These are phyloP conservation scores for Trifolium pratense DNA, from an alignment of 306 rosid genomes.

Conservation along the genomic window DNA sequence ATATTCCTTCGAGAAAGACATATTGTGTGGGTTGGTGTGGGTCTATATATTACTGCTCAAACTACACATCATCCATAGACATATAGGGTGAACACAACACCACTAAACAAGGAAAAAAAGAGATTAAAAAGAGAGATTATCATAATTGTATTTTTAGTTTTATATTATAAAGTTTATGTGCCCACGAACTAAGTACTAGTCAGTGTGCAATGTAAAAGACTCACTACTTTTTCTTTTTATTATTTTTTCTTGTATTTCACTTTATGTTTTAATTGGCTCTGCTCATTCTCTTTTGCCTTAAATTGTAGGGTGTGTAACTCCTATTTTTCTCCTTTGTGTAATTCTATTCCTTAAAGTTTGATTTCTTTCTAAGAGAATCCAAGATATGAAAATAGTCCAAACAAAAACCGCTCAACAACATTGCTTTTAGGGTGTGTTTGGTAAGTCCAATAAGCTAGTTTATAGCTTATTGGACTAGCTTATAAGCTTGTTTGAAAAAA, in stretches of 20 bases:
- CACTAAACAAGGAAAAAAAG: not conserved
- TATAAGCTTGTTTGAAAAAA: too few species aligned
- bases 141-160: not conserved
- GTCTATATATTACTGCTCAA: constrained; percentile 48
- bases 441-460: too few species aligned
- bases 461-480: too few species aligned
- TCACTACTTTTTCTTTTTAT: constrained; percentile 50
- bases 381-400: constrained; percentile 58
- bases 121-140: not conserved
- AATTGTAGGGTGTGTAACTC: constrained; percentile 32
- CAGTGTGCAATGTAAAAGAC: constrained; percentile 63
- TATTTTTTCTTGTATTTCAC: constrained; percentile 44
- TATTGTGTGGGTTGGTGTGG: constrained; percentile 35
- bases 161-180: constrained; percentile 45
- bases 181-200: constrained; percentile 70
- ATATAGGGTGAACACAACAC: constrained; percentile 27
- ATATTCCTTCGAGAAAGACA: constrained; percentile 96
- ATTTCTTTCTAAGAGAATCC: constrained; percentile 58
- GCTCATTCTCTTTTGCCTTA: constrained; percentile 46
- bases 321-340: constrained; percentile 38
- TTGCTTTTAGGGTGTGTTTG: too few species aligned
- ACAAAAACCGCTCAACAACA: constrained; percentile 54
- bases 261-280: not conserved
- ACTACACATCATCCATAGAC: constrained; percentile 16
- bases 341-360: constrained; percentile 37